Conservation (phyloP, 768 basidiomycete genomes). For the Tephrocybe sp. region DNA sequence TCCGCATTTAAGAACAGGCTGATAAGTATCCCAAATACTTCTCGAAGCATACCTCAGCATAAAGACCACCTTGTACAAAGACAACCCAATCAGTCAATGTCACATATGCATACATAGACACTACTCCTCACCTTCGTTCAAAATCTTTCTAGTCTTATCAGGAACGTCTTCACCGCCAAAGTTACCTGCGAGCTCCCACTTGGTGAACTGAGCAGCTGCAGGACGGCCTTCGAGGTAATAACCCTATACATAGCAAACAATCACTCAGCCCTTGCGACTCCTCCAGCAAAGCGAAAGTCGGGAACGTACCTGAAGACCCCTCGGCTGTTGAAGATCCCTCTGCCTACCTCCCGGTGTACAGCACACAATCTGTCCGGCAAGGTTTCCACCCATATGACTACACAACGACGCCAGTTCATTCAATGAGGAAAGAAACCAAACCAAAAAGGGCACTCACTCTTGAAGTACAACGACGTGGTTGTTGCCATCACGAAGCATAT, state of each 20-base stretch:
- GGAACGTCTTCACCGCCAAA: conserved; percentile 14
- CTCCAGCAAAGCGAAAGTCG: too few relatives aligned
- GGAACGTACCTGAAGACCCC: conserved; percentile 13
- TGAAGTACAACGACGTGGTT: conserved; percentile 15
- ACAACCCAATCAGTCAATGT: too few relatives aligned
- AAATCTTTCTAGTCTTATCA: conserved; percentile 15
- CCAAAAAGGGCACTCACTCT: conserved; percentile 5
- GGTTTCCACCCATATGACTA: conserved; percentile 20
- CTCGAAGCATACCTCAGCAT: conserved; percentile 11
- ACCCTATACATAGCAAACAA: background rate
- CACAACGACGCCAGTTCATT: background rate
- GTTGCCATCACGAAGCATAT: conserved; percentile 12
- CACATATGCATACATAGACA: background rate
- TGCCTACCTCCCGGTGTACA: conserved; percentile 18
- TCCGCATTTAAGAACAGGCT: too few relatives aligned
- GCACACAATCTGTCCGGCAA: conserved; percentile 18
- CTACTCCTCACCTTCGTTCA: conserved; percentile 13
- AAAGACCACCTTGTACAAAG: conserved; percentile 13
- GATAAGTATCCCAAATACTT: too few relatives aligned
- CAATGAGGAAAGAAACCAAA: background rate
- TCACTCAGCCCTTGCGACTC: background rate
- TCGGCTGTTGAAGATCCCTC: conserved; percentile 16
- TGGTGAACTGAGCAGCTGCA: conserved; percentile 9
- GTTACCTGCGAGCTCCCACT: conserved; percentile 17
- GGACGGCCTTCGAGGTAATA: conserved; percentile 17